Base-by-base conservation (phyloP, 306 rosid species). In the Malus sieversii region DNA sequence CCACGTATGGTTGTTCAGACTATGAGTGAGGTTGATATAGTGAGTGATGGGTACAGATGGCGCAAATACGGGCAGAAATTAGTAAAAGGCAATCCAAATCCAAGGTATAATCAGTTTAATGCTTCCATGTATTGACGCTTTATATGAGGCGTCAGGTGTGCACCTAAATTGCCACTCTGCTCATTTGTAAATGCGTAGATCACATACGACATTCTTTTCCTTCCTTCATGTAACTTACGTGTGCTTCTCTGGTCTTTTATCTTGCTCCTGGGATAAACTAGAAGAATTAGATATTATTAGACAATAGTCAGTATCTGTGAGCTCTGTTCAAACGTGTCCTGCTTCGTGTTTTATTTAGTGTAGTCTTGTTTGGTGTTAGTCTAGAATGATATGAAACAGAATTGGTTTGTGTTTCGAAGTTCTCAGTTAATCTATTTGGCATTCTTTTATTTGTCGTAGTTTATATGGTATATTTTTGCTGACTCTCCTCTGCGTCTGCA, bases 11-110 rank as follows among this genome's bases (percentile, higher is more conserved):
- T 93, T 66, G 91, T 91, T 86, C 89, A 86, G 75, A 88, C 91
- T 73, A 71, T 61, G 67, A 91, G 97, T 77, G 95, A 88, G 88
- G 89, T 87, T 81, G 98, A 90, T 85, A 73, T 86, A 72, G 90
- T 94, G 68, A 86, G 85, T 77, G 98, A 94, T 70, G 98, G 98
- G 74, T 86, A 86, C 81, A 91, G 96, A 75, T 94, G 98, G 98
- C 94, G 97, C 72, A 94, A 94, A 86, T 94, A 94, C 23, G 98
- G 98, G 78, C 98, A 92, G 85, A 94, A 94, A 78, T 72, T 88
- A 55, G 96, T 91, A 38, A 94, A 91, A 81, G 96, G 97, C 79
- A 94, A 88, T 82, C 74, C 89, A 78, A 86, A 94, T 77, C 98
- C 94, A 46, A 88, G 97, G 98, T 91, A 87, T 64, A 75, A 67